Evolutionary conservation across 805 yeast genomes (phyloP), one percentile per base, ranked within the genome.

Genomic region (Grigorovia transvaalensis): DNA sequence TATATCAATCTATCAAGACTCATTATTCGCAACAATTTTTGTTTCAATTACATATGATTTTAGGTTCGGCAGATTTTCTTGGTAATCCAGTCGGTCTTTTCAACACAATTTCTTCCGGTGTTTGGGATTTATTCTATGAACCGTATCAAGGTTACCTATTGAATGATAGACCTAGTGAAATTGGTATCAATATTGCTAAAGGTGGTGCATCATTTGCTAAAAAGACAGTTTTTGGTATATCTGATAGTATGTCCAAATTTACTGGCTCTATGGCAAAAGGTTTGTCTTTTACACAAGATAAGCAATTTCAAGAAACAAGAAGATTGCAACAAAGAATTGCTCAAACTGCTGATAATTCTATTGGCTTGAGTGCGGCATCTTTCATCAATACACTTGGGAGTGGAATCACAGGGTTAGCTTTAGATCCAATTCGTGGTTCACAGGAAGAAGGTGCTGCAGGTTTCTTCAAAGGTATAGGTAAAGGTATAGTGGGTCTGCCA

Each of bases 81-180:
- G 99, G 99, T 20, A 93, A 95, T 58, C 99, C 99, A 0, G 98
- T 95, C 30, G 99, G 99, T 1, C 72, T 93, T 55, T 93, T 93
- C 72, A 93, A 88, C 65, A 90, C 89, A 58, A 74, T 93, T 52
- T 83, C 96, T 52, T 88, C 97, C 0, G 99, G 99, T 50, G 93
- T 93, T 11, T 78, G 89, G 79, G 99, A 93, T 67, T 85, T 93
- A 18, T 93, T 93, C 66, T 93, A 93, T 64, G 98, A 91, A 64
- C 99, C 99, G 2, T 93, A 91, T 62, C 93, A 89, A 64, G 99
- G 99, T 0, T 87, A 88, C 59, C 80, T 91, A 48, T 80, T 93
- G 79, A 91, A 85, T 56, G 99, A 93, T 66, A 73, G 97, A 42
- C 99, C 99, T 0, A 96, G 88, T 62, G 99, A 95, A 59, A 72